phyloP scores from a whole-genome alignment of 768 basidiomycete species.

The Exsudoporus frostii region DNA sequence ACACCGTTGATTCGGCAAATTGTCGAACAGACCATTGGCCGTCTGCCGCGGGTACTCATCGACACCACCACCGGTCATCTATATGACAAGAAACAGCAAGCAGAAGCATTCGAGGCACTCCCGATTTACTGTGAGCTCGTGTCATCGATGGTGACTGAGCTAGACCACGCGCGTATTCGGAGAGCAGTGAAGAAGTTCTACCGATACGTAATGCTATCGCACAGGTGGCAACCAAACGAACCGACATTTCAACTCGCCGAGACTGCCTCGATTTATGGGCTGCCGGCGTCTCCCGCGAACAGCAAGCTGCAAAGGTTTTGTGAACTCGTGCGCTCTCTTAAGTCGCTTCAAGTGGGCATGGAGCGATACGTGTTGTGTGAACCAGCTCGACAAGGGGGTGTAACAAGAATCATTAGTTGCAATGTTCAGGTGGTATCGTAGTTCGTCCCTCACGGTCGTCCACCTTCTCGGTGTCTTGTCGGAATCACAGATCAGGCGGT shows the following conservation, averaged over 20 bases:
- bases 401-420: constrained; percentile 16
- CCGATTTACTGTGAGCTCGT: constrained; percentile 1
- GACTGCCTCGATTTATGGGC: constrained; percentile 1
- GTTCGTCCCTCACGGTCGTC: constrained; percentile 10
- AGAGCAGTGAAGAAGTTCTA: constrained; percentile 5
- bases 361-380: constrained; percentile 13
- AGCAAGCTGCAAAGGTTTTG: constrained; percentile 12
- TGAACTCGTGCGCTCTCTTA: neutral
- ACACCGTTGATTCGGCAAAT: neutral
- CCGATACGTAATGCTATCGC: constrained; percentile 10
- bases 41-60: constrained; percentile 8
- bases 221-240: constrained; percentile 8
- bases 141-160: constrained; percentile 2
- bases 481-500: neutral
- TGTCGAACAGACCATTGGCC: neutral
- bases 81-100: constrained; percentile 8
- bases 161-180: constrained; percentile 5
- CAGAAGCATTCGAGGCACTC: constrained; percentile 1
- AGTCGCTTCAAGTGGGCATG: constrained; percentile 16
- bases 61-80: constrained; percentile 5
- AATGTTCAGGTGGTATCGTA: constrained; percentile 14
- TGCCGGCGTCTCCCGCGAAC: neutral
- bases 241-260: constrained; percentile 5
- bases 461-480: constrained; percentile 9
- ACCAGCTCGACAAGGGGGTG: neutral